Conservation (phyloP, 768 basidiomycete species). For the Tylopilus plumbeoviolaceoides region DNA sequence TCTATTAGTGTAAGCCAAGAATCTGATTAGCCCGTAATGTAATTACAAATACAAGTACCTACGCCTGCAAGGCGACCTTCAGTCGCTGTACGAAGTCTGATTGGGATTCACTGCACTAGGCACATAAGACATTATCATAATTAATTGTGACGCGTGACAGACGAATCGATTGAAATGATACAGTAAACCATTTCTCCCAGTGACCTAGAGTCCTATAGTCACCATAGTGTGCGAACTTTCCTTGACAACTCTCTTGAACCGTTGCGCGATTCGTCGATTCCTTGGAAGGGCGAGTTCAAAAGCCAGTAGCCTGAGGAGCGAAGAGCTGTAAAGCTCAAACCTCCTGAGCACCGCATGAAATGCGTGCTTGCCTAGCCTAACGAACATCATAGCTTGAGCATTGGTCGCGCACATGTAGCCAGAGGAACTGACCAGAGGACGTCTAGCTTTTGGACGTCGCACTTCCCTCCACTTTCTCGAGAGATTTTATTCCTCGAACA, state of each 20-base stretch:
- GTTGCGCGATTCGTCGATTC: slow-evolving; percentile 38
- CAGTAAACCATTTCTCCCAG: no score
- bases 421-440: slow-evolving; percentile 55
- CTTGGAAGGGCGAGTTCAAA: slow-evolving; percentile 48
- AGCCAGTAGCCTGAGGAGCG: slow-evolving; percentile 44
- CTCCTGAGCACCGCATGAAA: slow-evolving; percentile 65
- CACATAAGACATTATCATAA: no score
- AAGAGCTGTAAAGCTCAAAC: slow-evolving; percentile 43
- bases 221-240: slow-evolving; percentile 22
- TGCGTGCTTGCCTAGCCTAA: slow-evolving; percentile 79
- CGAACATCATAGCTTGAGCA: slow-evolving; percentile 1
- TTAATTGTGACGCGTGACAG: no score
- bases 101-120: no score
- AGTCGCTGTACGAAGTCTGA: no score
- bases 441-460: slow-evolving; percentile 44
- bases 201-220: slow-evolving; percentile 18
- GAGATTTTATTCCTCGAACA: slow-evolving; percentile 42
- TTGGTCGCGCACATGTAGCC: neutral
- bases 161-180: no score
- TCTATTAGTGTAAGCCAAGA: no score
- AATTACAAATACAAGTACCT: no score
- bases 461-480: slow-evolving; percentile 34
- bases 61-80: no score
- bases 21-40: no score
- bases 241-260: slow-evolving; percentile 45